Conservation (phyloP, 495 filamentous ascomycete genomes). For the Penicillium lividum region DNA sequence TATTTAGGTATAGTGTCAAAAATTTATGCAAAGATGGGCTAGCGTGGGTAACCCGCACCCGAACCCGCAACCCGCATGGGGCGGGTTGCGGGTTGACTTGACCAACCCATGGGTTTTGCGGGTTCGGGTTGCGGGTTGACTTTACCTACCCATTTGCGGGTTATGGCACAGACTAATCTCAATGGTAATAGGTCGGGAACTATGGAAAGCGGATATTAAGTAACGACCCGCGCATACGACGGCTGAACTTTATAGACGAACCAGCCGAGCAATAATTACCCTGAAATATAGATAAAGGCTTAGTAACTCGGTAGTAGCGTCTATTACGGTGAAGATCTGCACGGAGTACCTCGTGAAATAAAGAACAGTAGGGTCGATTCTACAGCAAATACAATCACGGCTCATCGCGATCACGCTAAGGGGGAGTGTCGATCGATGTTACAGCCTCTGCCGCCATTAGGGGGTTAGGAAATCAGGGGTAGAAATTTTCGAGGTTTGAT, state of each 20-base stretch:
- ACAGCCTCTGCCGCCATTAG: slow-evolving; percentile 1
- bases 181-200: slow-evolving; percentile 19
- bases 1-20: no score
- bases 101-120: no score
- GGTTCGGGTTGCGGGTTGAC: no score
- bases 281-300: slow-evolving; percentile 9
- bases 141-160: no score
- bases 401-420: slow-evolving; percentile 12
- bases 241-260: slow-evolving; percentile 18
- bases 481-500: no score
- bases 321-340: slow-evolving; percentile 20
- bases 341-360: slow-evolving; percentile 21
- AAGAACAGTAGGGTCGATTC: slow-evolving; percentile 28
- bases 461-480: no score
- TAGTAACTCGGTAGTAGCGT: slow-evolving; percentile 16
- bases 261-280: slow-evolving; percentile 7
- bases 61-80: no score
- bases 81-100: no score
- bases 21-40: no score
- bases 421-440: slow-evolving; percentile 16
- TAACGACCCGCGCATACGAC: slow-evolving; percentile 17
- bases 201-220: slow-evolving; percentile 12
- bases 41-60: no score
- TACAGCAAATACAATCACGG: slow-evolving; percentile 6
- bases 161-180: no score